A percentile compares a stretch with the other conserved stretches of the same genome.
phyloP scores from a whole-genome alignment of 129 eudicot genomes.

The Mikania micrantha region DNA sequence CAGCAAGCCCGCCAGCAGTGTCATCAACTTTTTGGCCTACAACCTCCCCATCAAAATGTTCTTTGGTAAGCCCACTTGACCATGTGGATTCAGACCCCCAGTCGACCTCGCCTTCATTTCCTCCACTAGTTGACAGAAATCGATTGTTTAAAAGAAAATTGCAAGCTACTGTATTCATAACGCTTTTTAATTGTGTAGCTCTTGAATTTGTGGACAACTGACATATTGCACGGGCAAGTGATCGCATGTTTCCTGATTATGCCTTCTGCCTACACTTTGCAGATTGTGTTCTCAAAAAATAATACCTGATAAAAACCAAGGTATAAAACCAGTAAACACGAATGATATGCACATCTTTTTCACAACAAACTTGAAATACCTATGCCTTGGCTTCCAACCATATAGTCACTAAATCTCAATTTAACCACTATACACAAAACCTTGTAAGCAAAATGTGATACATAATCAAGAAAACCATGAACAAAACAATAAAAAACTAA shows the following conservation, averaged over 20 bases:
- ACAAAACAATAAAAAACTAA: background rate
- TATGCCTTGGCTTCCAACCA: background rate
- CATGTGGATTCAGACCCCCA: conserved; percentile 64
- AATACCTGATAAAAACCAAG: conserved; percentile 1
- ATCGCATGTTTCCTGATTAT: conserved; percentile 30
- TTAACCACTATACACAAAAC: background rate
- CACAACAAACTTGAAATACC: background rate
- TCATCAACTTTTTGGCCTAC: conserved; percentile 43
- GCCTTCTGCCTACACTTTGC: conserved; percentile 7
- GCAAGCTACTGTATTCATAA: conserved; percentile 7
- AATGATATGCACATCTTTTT: background rate
- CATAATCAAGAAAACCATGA: background rate
- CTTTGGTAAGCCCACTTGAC: conserved; percentile 77
- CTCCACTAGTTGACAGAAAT: conserved; percentile 34
- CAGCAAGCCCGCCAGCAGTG: background rate
- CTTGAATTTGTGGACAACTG: conserved; percentile 22
- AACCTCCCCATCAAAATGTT: conserved; percentile 73
- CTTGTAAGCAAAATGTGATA: background rate
- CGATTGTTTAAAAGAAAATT: conserved; percentile 24
- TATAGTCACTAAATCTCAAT: background rate
- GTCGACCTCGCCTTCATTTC: conserved; percentile 35
- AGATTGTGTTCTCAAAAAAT: conserved; percentile 12
- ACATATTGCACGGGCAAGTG: conserved; percentile 24
- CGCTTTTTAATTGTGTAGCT: conserved; percentile 15
- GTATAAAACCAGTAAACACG: conserved; percentile 2